Percentiles rank a stretch among this genome's conserved stretches.
These are phyloP conservation scores for Calonectria pteridis DNA, from an alignment of 2,329 filamentous ascomycete genomes.

Conservation along the genomic window DNA sequence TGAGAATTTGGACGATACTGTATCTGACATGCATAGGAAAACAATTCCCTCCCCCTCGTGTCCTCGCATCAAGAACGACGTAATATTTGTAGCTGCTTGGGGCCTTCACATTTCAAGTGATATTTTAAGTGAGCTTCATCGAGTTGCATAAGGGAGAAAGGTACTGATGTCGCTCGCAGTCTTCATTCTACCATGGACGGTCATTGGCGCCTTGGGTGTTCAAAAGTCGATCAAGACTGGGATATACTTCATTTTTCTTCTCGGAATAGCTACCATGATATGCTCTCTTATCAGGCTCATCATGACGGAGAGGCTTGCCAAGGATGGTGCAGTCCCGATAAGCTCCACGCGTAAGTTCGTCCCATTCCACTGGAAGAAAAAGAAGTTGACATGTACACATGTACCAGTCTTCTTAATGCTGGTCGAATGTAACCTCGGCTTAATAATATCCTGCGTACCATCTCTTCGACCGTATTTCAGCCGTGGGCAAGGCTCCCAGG, in stretches of 20 bases:
- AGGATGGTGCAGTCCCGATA: not conserved
- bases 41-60: not conserved
- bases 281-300: conserved; percentile 1
- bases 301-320: not conserved
- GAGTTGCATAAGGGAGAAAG: not conserved
- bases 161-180: not conserved
- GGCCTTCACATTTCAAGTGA: not conserved
- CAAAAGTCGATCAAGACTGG: not conserved
- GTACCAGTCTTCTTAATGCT: not conserved
- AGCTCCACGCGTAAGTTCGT: not conserved
- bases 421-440: conserved; percentile 1
- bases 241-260: conserved; percentile 5
- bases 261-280: not conserved
- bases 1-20: not conserved
- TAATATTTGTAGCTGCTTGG: not conserved
- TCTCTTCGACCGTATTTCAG: conserved; percentile 12
- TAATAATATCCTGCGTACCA: conserved; percentile 1
- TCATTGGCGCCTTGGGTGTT: not conserved
- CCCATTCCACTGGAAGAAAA: not conserved
- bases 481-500: not conserved
- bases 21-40: not conserved
- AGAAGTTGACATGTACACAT: not conserved
- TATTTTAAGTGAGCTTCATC: not conserved
- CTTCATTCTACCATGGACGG: conserved; percentile 10
- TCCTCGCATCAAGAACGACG: not conserved